Evolutionary conservation across 345 rosid genomes (phyloP).

Genomic region (Eucalyptus sp.): DNA sequence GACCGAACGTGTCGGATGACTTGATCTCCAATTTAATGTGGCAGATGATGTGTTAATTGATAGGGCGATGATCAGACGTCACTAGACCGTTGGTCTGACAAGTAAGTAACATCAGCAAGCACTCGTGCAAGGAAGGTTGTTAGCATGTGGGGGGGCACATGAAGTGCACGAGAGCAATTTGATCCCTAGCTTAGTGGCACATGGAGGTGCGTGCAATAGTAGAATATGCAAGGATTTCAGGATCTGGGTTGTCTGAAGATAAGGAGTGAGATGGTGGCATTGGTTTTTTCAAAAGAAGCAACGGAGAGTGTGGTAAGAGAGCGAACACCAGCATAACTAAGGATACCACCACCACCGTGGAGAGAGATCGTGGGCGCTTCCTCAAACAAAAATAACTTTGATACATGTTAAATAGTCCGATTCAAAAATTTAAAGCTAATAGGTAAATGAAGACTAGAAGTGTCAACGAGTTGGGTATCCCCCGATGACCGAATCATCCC

Average conservation of each 20-base stretch:
- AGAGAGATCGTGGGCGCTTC: not conserved
- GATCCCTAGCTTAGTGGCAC: not conserved
- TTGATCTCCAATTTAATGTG: not conserved
- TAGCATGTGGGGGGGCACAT: not conserved
- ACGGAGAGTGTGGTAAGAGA: not conserved
- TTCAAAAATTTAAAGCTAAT: accelerated
- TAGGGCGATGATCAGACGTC: not conserved
- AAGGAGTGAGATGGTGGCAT: not conserved
- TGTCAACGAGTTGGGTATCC: not conserved
- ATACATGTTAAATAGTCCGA: not conserved
- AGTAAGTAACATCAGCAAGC: not conserved
- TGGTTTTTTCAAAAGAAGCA: not conserved
- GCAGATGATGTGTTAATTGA: not conserved
- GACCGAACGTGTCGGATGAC: not conserved
- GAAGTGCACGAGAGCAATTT: not conserved
- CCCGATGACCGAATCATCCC: not conserved
- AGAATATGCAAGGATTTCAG: not conserved
- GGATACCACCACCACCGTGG: not conserved
- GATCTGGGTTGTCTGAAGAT: not conserved
- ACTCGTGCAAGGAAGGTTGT: not conserved
- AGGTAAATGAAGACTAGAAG: not conserved
- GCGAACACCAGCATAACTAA: not conserved
- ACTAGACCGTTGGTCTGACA: not conserved
- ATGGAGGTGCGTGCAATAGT: not conserved
- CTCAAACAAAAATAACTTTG: not conserved